Conservation (phyloP, 179 eudicot genomes). For the Silene coronaria region DNA sequence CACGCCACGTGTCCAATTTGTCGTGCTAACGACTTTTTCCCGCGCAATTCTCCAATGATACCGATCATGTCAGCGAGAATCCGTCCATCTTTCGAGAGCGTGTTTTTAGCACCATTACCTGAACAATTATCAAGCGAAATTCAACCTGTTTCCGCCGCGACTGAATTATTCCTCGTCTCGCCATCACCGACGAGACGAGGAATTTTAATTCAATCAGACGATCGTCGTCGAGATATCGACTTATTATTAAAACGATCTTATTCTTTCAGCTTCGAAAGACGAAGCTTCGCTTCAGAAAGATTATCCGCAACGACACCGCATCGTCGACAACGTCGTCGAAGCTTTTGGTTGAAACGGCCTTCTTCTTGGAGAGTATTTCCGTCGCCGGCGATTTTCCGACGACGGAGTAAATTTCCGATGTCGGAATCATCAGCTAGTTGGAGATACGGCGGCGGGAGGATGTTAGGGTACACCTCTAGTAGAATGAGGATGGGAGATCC, state of each 20-base stretch:
- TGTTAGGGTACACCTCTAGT: slow-evolving; percentile 45
- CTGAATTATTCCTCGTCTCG: slow-evolving; percentile 30
- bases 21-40: slow-evolving; percentile 47
- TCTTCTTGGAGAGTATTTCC: slow-evolving; percentile 49
- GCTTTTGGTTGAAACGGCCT: slow-evolving; percentile 51
- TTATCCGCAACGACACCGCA: slow-evolving; percentile 70
- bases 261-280: slow-evolving; percentile 81
- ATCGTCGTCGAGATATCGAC: slow-evolving; percentile 33
- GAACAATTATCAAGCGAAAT: slow-evolving; percentile 27
- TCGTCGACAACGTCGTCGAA: slow-evolving; percentile 43
- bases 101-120: slow-evolving; percentile 40
- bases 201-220: slow-evolving; percentile 32
- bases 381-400: slow-evolving; percentile 58
- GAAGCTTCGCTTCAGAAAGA: slow-evolving; percentile 55
- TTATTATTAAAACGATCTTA: slow-evolving; percentile 64
- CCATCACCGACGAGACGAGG: slow-evolving; percentile 34
- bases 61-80: slow-evolving; percentile 82
- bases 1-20: slow-evolving; percentile 41
- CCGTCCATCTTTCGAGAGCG: slow-evolving; percentile 62
- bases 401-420: slow-evolving; percentile 40
- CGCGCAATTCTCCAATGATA: slow-evolving; percentile 40
- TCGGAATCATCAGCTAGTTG: slow-evolving; percentile 50
- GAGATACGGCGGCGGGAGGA: slow-evolving; percentile 40
- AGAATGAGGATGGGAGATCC: slow-evolving; percentile 86
- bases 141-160: slow-evolving; percentile 29